A percentile compares a stretch with the other conserved stretches of the same genome.
Conservation (phyloP, 2,329 filamentous ascomycete species). For the Ophiostoma perfectum region DNA sequence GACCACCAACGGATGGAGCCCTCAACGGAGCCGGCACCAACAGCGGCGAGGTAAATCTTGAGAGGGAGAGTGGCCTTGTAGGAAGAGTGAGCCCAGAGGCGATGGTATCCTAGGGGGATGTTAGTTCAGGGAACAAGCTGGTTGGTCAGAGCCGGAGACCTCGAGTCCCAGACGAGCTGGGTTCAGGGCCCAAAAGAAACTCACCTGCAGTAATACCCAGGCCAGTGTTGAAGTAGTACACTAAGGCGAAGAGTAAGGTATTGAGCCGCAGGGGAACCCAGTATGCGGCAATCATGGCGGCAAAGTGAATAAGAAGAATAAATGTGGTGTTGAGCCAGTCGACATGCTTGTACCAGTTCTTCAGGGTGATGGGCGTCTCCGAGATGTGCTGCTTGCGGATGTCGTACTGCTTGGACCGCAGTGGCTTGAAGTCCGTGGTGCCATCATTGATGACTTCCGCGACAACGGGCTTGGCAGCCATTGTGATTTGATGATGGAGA, state of each 20-base stretch:
- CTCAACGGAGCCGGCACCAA: conserved; percentile 77
- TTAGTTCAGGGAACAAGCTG: too few species aligned
- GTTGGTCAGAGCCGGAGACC: too few species aligned
- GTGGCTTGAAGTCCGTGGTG: conserved; percentile 51
- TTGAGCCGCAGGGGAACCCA: conserved; percentile 70
- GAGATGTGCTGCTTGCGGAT: conserved; percentile 76
- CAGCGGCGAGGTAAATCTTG: conserved; percentile 74
- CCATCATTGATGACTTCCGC: conserved; percentile 45
- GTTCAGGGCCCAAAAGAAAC: conserved; percentile 27
- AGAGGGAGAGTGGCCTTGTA: conserved; percentile 73
- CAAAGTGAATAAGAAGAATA: conserved; percentile 70
- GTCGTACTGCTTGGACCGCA: conserved; percentile 46
- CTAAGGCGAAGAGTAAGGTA: conserved; percentile 66
- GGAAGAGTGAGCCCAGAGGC: conserved; percentile 80
- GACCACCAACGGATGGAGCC: conserved; percentile 89
- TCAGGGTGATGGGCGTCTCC: conserved; percentile 70
- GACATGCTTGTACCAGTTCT: conserved; percentile 88
- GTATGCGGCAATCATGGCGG: conserved; percentile 66
- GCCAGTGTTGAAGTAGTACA: conserved; percentile 80
- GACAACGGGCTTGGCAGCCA: conserved; percentile 37
- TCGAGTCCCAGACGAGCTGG: too few species aligned
- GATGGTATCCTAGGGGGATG: conserved; percentile 57
- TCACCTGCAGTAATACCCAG: conserved; percentile 72
- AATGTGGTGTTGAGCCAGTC: conserved; percentile 87
- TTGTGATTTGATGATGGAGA: conserved; percentile 25